Evolutionary conservation across 2,329 filamentous ascomycete species (phyloP).

Genomic region (Ophiostoma pallidulum): DNA sequence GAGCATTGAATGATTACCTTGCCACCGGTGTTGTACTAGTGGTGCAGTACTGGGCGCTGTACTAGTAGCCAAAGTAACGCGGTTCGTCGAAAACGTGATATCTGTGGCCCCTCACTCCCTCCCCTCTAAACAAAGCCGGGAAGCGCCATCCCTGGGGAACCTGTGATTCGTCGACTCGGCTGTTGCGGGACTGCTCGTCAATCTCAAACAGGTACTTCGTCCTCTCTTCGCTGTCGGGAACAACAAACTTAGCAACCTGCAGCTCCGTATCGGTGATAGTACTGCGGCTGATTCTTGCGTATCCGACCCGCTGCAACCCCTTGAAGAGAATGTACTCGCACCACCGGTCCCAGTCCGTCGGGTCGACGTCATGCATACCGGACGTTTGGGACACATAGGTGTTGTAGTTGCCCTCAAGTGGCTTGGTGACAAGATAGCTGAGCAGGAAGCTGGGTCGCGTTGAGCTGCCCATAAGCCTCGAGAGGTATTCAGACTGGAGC

Average conservation of each 20-base stretch:
- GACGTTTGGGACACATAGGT: conserved; percentile 80
- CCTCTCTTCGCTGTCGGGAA: conserved; percentile 49
- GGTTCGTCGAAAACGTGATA: conserved; percentile 97
- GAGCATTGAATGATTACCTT: too few species aligned
- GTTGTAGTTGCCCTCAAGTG: conserved; percentile 89
- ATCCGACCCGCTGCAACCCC: conserved; percentile 72
- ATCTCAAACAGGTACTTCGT: conserved; percentile 42
- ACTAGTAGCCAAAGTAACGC: conserved; percentile 51
- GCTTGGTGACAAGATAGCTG: conserved; percentile 86
- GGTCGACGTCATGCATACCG: conserved; percentile 93
- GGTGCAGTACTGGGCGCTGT: too few species aligned
- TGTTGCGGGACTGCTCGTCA: conserved; percentile 45
- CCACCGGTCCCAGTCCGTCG: conserved; percentile 91
- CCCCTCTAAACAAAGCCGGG: conserved; percentile 71
- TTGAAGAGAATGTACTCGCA: conserved; percentile 99
- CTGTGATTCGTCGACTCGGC: conserved; percentile 56
- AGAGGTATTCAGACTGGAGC: conserved; percentile 76
- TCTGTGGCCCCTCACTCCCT: conserved; percentile 77
- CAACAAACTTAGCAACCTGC: conserved; percentile 89
- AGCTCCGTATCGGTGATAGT: conserved; percentile 97
- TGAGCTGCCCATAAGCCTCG: conserved; percentile 77
- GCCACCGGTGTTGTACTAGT: too few species aligned
- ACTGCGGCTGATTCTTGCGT: conserved; percentile 77
- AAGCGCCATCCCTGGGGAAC: conserved; percentile 73
- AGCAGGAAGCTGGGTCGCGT: conserved; percentile 75